phyloP scores from a whole-genome alignment of 2,329 filamentous ascomycete species.

The Ophiocordyceps robertsii region DNA sequence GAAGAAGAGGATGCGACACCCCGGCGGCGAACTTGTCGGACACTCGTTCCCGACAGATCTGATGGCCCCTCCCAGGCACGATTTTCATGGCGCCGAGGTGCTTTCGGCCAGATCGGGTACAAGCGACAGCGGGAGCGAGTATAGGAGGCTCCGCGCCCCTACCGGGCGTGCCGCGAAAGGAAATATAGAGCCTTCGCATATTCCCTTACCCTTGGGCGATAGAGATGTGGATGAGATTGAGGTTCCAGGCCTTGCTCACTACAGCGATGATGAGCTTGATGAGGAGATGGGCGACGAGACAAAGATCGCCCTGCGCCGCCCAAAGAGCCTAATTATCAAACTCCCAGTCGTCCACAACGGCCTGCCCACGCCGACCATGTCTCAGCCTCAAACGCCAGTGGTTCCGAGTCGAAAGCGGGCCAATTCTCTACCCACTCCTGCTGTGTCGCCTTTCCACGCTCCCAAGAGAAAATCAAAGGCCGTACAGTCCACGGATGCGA shows the following conservation, averaged over 20 bases:
- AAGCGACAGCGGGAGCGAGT: background rate
- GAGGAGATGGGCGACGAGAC: constrained; percentile 24
- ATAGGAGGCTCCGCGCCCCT: constrained; percentile 4
- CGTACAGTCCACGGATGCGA: background rate
- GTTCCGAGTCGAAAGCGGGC: constrained; percentile 28
- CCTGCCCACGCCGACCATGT: constrained; percentile 18
- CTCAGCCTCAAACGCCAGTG: constrained; percentile 22
- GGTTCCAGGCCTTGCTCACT: constrained; percentile 51
- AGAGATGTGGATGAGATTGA: constrained; percentile 72
- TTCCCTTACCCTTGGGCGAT: constrained; percentile 55
- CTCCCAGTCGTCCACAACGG: constrained; percentile 11
- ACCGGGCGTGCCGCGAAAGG: constrained; percentile 10
- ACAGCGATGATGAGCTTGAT: constrained; percentile 49
- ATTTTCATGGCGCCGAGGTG: constrained; percentile 3
- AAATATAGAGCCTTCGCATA: constrained; percentile 21
- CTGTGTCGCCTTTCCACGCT: constrained; percentile 6
- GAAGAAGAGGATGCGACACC: constrained; percentile 69
- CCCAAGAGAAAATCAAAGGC: background rate
- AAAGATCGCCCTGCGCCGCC: constrained; percentile 21
- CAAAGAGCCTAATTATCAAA: constrained; percentile 27
- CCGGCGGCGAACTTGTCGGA: constrained; percentile 30
- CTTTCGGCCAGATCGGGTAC: background rate
- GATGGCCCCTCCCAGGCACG: constrained; percentile 13
- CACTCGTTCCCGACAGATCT: constrained; percentile 37
- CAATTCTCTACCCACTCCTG: constrained; percentile 32